Evolutionary conservation across 1,284 basidiomycete species (phyloP).

Genomic region (Moesziomyces globuligerus): DNA sequence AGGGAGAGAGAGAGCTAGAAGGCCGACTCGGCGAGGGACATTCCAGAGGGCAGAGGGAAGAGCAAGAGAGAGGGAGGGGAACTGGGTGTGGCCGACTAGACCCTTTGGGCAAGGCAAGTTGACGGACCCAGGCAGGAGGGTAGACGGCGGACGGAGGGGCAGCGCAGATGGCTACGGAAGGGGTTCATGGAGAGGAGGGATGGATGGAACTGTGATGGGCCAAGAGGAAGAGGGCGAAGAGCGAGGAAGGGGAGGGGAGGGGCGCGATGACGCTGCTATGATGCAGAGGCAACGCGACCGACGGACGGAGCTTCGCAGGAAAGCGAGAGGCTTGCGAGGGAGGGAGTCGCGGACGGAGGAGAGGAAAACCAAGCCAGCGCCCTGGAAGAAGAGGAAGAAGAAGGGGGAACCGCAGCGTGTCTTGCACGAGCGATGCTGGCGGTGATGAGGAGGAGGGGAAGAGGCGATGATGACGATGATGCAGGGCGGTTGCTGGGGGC

Average conservation of each 20-base stretch:
- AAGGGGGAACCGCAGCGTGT: too few relatives aligned
- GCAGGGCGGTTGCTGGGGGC: neutral
- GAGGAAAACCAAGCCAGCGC: too few relatives aligned
- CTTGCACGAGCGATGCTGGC: too few relatives aligned
- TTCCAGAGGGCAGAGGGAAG: neutral
- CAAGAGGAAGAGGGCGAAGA: neutral
- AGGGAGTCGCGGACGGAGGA: too few relatives aligned
- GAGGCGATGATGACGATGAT: neutral
- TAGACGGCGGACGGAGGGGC: conserved; percentile 7
- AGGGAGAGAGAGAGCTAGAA: too few relatives aligned
- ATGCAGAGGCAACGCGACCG: conserved; percentile 12
- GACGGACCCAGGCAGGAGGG: conserved; percentile 12
- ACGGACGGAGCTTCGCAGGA: neutral
- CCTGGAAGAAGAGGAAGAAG: neutral
- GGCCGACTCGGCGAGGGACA: conserved; percentile 18
- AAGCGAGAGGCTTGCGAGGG: neutral
- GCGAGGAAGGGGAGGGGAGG: neutral
- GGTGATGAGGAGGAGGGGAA: neutral
- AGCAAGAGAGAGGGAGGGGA: neutral
- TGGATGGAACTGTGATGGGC: too few relatives aligned
- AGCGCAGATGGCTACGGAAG: neutral
- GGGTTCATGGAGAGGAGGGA: neutral
- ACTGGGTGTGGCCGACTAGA: conserved; percentile 8
- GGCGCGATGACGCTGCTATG: conserved; percentile 21
- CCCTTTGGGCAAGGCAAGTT: conserved; percentile 6